Conservation (phyloP, 148 eudicot species). For the Amaranthus palmeri region DNA sequence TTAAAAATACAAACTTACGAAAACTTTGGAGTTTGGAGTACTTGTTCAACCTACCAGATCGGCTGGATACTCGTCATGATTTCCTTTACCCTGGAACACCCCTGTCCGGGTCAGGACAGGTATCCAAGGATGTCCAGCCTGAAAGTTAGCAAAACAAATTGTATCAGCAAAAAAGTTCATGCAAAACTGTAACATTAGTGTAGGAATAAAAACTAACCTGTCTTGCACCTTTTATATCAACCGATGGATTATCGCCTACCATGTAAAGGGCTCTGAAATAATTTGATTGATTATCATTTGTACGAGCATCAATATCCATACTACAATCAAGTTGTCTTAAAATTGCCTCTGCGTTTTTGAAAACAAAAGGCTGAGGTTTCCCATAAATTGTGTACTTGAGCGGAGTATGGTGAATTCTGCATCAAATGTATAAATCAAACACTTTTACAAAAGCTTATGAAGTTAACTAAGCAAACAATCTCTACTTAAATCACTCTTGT, state of each 20-base stretch:
- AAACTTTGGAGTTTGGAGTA: neutral
- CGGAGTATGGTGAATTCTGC: conserved; percentile 44
- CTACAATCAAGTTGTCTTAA: conserved; percentile 31
- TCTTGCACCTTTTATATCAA: conserved; percentile 52
- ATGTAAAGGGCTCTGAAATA: conserved; percentile 45
- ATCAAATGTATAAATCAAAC: conserved; percentile 8
- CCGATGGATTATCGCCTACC: conserved; percentile 59
- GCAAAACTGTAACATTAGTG: neutral
- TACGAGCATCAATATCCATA: conserved; percentile 4
- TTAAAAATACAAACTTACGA: neutral
- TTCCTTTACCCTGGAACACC: conserved; percentile 40
- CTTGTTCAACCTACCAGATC: conserved; percentile 33
- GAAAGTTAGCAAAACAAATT: neutral
- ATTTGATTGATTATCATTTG: conserved; percentile 7
- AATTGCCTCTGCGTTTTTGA: conserved; percentile 42
- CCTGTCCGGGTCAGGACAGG: conserved; percentile 53
- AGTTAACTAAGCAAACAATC: too few relatives aligned
- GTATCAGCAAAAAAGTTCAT: neutral
- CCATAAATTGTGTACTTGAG: conserved; percentile 41
- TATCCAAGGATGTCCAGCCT: conserved; percentile 59
- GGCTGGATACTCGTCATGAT: conserved; percentile 43
- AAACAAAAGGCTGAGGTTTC: conserved; percentile 53
- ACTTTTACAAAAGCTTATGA: neutral
- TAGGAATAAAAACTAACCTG: conserved; percentile 29
- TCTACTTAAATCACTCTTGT: too few relatives aligned